A percentile compares a stretch with the other conserved stretches of the same genome.
Conservation (phyloP, 306 rosid species). For the Sindora glabra region DNA sequence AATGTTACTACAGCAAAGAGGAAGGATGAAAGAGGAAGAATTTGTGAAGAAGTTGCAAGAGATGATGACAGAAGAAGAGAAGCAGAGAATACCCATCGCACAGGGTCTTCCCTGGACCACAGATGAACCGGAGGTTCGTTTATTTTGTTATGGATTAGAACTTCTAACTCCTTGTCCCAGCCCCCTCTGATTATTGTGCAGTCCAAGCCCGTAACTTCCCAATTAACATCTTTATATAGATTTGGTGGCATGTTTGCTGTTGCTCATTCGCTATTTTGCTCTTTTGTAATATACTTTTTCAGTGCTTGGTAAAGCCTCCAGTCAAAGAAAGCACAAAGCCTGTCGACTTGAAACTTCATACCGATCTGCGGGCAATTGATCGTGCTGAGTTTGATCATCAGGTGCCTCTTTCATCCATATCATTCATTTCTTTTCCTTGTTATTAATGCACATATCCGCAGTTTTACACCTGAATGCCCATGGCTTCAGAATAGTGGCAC, state of each 20-base stretch:
- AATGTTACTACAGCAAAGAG: conserved; percentile 65
- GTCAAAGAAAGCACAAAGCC: conserved; percentile 78
- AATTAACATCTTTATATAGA: background rate
- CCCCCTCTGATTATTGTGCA: background rate
- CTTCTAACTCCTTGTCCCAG: background rate
- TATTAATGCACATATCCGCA: no score
- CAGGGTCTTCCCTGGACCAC: conserved; percentile 98
- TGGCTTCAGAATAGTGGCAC: no score
- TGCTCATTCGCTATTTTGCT: background rate
- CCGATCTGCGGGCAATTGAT: conserved; percentile 66
- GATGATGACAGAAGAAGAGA: conserved; percentile 63
- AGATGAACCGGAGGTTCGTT: conserved; percentile 85
- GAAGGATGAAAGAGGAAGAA: conserved; percentile 74
- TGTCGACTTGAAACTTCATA: conserved; percentile 53
- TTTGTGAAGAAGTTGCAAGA: conserved; percentile 67
- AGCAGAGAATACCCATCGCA: conserved; percentile 69
- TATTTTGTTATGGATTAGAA: background rate
- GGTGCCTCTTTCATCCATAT: conserved; percentile 32
- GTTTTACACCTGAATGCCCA: no score
- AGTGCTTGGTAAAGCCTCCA: conserved; percentile 70
- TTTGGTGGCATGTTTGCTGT: background rate
- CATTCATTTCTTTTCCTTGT: background rate
- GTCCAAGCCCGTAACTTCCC: background rate
- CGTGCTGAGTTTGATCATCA: conserved; percentile 84
- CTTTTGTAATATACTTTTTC: conserved; percentile 21